Conservation (phyloP, 2,329 filamentous ascomycete genomes). For the Capronia epimyces region DNA sequence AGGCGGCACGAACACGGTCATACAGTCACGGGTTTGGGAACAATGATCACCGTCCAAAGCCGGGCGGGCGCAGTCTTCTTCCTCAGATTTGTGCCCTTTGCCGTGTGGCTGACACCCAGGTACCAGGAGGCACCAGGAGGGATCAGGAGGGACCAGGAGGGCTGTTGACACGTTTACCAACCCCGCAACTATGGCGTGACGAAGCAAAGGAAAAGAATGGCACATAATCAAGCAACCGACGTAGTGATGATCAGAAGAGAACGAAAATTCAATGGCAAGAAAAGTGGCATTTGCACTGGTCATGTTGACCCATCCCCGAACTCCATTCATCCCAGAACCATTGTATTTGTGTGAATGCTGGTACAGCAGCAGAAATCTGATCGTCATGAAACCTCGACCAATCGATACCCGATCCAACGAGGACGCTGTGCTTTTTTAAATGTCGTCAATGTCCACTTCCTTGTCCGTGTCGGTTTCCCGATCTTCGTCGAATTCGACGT, state of each 20-base stretch:
- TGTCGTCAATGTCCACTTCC: constrained; percentile 87
- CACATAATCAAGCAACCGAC: neutral
- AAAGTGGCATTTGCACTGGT: constrained; percentile 1
- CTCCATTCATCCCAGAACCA: constrained; percentile 13
- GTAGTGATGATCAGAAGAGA: no score
- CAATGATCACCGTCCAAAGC: no score
- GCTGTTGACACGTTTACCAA: no score
- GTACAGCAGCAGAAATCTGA: constrained; percentile 6
- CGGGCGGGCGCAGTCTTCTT: no score
- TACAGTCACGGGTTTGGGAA: no score
- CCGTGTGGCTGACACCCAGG: no score
- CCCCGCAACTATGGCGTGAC: neutral
- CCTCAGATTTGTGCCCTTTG: no score
- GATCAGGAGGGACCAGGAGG: no score
- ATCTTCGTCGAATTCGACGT: constrained; percentile 98
- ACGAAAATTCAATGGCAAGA: neutral
- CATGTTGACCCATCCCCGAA: neutral
- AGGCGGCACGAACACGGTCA: no score
- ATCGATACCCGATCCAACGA: constrained; percentile 2
- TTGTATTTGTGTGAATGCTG: constrained; percentile 12
- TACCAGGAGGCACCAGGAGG: no score
- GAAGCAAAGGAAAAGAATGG: neutral
- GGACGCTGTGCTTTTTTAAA: constrained; percentile 52
- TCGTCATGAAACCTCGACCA: constrained; percentile 3
- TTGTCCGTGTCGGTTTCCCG: constrained; percentile 56